A percentile compares a stretch with the other conserved stretches of the same genome.
Evolutionary conservation across 2,329 filamentous ascomycete species (phyloP).

Genomic region (Phaeosphaeriaceae sp.): DNA sequence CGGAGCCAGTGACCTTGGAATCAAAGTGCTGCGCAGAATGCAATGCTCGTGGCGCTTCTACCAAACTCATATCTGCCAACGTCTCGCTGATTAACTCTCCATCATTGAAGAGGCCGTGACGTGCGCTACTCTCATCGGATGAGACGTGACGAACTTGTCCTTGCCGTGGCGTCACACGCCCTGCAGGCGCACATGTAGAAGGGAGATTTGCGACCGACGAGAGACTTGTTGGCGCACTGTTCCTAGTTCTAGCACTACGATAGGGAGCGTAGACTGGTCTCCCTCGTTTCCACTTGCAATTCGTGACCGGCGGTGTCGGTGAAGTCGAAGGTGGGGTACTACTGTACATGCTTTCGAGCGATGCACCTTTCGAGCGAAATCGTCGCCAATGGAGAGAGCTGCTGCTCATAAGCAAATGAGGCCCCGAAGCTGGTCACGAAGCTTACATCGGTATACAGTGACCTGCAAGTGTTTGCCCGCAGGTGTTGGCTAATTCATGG

Average conservation of each 20-base stretch:
- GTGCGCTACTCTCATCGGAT: background rate
- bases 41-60: background rate
- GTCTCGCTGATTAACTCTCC: background rate
- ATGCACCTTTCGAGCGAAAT: background rate
- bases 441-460: constrained; percentile 3
- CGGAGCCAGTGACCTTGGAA: background rate
- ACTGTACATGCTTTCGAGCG: constrained; percentile 6
- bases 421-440: background rate
- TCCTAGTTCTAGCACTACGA: constrained; percentile 4
- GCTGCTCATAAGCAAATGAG: background rate
- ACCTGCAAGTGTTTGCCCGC: background rate
- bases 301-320: constrained; percentile 5
- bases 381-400: background rate
- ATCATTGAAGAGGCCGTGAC: background rate
- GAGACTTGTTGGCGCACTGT: background rate
- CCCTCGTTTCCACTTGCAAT: constrained; percentile 28
- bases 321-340: constrained; percentile 8
- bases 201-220: background rate
- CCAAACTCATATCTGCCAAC: background rate
- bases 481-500: constrained; percentile 18
- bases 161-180: background rate
- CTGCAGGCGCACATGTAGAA: background rate
- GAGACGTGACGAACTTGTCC: background rate
- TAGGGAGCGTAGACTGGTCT: constrained; percentile 20
- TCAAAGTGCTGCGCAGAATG: constrained; percentile 3